Percentiles rank a stretch among this genome's conserved stretches.
phyloP scores from a whole-genome alignment of 176 grass and related monocot genomes.

The Zea luxurians region DNA sequence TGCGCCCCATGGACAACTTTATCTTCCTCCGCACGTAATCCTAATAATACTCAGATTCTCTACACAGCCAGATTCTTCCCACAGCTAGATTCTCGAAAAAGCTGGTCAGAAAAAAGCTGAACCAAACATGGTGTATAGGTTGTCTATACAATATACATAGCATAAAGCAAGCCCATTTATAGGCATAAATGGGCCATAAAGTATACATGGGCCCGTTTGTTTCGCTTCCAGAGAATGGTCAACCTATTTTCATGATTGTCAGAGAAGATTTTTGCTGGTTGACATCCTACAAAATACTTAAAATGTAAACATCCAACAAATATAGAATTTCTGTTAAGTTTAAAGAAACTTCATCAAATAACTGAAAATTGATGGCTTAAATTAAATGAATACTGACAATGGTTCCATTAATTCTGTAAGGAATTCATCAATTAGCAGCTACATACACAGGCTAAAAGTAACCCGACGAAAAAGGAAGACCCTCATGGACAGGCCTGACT shows the following conservation, averaged over 20 bases:
- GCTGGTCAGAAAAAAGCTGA: no score
- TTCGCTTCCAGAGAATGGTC: neutral
- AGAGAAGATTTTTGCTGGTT: neutral
- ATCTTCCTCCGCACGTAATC: no score
- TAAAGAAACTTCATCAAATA: slow-evolving; percentile 2
- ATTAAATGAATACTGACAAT: slow-evolving; percentile 15
- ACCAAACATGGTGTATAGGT: no score
- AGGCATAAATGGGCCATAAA: neutral
- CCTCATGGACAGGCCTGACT: neutral
- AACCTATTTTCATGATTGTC: slow-evolving; percentile 11
- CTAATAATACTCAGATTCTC: no score
- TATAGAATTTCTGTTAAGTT: neutral
- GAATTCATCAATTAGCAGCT: neutral
- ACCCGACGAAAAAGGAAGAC: slow-evolving; percentile 8
- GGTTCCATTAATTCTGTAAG: neutral
- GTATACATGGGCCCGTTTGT: slow-evolving; percentile 11
- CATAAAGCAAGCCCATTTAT: slow-evolving; percentile 9
- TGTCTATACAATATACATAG: neutral
- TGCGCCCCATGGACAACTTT: no score
- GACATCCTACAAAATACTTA: neutral
- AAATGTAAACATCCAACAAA: neutral
- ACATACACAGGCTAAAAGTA: neutral
- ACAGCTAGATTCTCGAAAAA: no score
- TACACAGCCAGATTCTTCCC: no score
- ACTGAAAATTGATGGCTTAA: slow-evolving; percentile 12